Conservation (phyloP, 2,329 filamentous ascomycete species). For the Coniochaeta prunicola region DNA sequence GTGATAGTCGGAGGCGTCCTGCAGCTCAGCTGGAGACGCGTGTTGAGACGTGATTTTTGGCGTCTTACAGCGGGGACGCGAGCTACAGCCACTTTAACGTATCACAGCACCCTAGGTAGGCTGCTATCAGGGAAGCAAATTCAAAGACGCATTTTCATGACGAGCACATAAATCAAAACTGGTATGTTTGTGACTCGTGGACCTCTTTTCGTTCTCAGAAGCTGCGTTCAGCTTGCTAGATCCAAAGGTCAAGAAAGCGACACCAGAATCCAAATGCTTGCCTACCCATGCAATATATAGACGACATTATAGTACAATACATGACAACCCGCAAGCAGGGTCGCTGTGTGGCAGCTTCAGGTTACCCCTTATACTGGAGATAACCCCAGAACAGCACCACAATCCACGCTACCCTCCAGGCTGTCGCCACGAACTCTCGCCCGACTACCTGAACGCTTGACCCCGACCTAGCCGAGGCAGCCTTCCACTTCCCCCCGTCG, state of each 20-base stretch:
- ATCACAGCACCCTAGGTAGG: not conserved
- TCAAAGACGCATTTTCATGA: not conserved
- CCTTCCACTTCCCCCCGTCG: slow-evolving; percentile 30
- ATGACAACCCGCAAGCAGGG: not conserved
- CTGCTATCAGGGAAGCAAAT: too few relatives aligned
- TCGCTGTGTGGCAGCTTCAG: not conserved
- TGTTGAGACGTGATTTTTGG: slow-evolving; percentile 15
- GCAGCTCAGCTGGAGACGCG: slow-evolving; percentile 5
- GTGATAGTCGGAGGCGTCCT: slow-evolving; percentile 1
- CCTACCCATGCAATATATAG: slow-evolving; percentile 2
- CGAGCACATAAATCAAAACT: too few relatives aligned
- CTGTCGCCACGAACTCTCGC: slow-evolving; percentile 53
- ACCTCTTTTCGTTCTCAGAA: too few relatives aligned
- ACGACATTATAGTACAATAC: not conserved
- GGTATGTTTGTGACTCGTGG: too few relatives aligned
- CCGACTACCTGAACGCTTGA: slow-evolving; percentile 38
- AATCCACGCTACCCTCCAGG: slow-evolving; percentile 58
- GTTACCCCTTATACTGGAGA: slow-evolving; percentile 55
- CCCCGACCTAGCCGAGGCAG: slow-evolving; percentile 17
- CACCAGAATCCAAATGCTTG: not conserved
- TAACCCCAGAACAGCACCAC: slow-evolving; percentile 59
- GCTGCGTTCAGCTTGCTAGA: too few relatives aligned
- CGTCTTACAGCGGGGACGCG: slow-evolving; percentile 7
- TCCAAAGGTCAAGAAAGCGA: not conserved
- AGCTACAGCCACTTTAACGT: slow-evolving; percentile 1